phyloP scores from a whole-genome alignment of 495 filamentous ascomycete species.

The Rostrohypoxylon terebratum region DNA sequence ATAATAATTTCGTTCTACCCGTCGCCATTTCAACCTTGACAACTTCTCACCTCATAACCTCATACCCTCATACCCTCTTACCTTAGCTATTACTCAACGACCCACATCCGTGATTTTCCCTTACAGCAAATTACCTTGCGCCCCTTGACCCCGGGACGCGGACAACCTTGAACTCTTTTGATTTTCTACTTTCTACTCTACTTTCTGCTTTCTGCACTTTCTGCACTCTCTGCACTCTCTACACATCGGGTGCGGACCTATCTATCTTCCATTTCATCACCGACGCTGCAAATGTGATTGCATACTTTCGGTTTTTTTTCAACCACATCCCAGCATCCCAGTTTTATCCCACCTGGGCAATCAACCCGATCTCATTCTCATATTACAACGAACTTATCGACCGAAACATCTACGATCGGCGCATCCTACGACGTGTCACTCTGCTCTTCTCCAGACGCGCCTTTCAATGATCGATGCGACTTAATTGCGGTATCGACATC shows the following conservation, averaged over 20 bases:
- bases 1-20: constrained; percentile 15
- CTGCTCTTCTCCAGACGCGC: constrained; percentile 29
- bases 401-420: constrained; percentile 36
- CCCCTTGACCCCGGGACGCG: not conserved
- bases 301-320: constrained; percentile 7
- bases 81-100: too few species aligned
- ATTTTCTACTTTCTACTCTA: not conserved
- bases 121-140: constrained; percentile 6
- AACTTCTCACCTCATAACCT: not conserved
- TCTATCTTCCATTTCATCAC: not conserved
- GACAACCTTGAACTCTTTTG: constrained; percentile 11
- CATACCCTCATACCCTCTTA: not conserved
- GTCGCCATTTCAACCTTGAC: constrained; percentile 2
- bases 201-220: too few species aligned
- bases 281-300: constrained; percentile 21
- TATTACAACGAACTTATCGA: constrained; percentile 18
- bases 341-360: not conserved
- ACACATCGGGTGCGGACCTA: constrained; percentile 9
- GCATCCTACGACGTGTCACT: constrained; percentile 36
- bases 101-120: constrained; percentile 11
- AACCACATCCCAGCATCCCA: not conserved
- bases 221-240: not conserved
- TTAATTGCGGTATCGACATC: constrained; percentile 46
- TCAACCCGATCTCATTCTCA: constrained; percentile 5
- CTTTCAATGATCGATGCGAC: constrained; percentile 48